Evolutionary conservation across 2,329 filamentous ascomycete genomes (phyloP), one percentile per base, ranked within the genome.

Genomic region (Rhytidhysteron rufulum): DNA sequence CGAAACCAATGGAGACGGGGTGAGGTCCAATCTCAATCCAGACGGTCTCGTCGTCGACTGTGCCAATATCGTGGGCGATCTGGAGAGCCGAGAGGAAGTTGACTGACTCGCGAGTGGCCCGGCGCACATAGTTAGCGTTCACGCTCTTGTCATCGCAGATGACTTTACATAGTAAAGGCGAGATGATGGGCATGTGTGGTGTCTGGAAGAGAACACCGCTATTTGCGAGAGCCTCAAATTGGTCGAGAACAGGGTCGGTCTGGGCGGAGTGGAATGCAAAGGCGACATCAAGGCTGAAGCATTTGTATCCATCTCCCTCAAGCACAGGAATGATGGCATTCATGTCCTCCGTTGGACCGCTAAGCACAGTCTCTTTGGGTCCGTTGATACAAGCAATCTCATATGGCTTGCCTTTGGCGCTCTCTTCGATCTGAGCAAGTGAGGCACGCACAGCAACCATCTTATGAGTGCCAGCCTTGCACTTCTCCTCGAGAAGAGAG

Each of bases 11-110:
- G 44, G 68, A 72, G 15, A 74, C 60, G 0, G 73, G 67, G 41
- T 74, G 68, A 2, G 72, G 71, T 5, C 74, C 74, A 41, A 77
- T 61, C 42, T 73, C 69, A 24, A 73, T 43, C 57, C 60, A 69
- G 17, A 67, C 40, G 2, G 62, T 68, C 33, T 62, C 53, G 4
- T 65, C 58, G 30, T 51, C 59, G 34, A 69, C 51, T 6, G 61
- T 58, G 24, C 16, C 18, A 9, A 20, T 16, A 2, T 47, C 21
- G 2, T 60, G 53, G 4, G 63, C 69, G 7, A 65, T 60, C 27
- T 67, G 59, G 3, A 74, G 44, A 15, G 65, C 71, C 34, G 57
- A 62, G 4, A 69, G 51, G 50, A 74, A 73, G 48, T 50, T 34
- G 21, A 57, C 50, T 0, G 43, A 15, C 25, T 57, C 50, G 5